phyloP scores from a whole-genome alignment of 176 grass and related monocot species.

The Urochloa ruziziensis region DNA sequence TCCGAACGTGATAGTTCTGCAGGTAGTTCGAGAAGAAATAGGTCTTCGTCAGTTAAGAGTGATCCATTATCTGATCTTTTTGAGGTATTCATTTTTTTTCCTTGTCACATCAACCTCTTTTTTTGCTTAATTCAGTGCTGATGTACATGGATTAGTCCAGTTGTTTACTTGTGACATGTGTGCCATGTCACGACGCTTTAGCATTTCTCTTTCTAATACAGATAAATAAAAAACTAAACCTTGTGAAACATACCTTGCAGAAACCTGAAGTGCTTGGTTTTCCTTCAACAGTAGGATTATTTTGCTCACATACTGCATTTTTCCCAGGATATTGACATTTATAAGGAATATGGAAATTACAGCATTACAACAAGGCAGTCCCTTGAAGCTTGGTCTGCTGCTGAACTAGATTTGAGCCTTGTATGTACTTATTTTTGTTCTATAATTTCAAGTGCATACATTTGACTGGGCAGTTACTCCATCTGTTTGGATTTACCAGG shows the following conservation, averaged over 20 bases:
- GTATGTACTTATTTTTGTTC: conserved; percentile 44
- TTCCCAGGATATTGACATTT: conserved; percentile 65
- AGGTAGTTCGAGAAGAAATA: conserved; percentile 85
- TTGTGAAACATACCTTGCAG: not conserved
- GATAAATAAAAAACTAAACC: not conserved
- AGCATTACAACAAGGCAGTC: conserved; percentile 73
- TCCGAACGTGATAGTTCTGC: conserved; percentile 65
- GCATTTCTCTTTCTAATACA: conserved; percentile 6
- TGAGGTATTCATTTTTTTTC: conserved; percentile 52
- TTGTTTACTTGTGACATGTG: not conserved
- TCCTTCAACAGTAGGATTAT: not conserved
- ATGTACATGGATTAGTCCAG: not conserved
- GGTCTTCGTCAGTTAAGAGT: conserved; percentile 46
- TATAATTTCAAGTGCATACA: conserved; percentile 7
- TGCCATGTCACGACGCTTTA: not conserved
- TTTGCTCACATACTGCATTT: conserved; percentile 21
- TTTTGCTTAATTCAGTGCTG: conserved; percentile 3
- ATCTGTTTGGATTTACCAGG: not conserved
- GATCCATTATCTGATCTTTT: conserved; percentile 86
- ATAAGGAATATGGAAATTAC: conserved; percentile 70
- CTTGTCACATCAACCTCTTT: not conserved
- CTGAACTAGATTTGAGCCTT: conserved; percentile 77
- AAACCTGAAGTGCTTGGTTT: conserved; percentile 26
- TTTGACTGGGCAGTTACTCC: not conserved
- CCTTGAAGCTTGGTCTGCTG: conserved; percentile 82